Base-by-base conservation (phyloP, 2,329 filamentous ascomycete species). In the Coniochaeta hoffmannii region DNA sequence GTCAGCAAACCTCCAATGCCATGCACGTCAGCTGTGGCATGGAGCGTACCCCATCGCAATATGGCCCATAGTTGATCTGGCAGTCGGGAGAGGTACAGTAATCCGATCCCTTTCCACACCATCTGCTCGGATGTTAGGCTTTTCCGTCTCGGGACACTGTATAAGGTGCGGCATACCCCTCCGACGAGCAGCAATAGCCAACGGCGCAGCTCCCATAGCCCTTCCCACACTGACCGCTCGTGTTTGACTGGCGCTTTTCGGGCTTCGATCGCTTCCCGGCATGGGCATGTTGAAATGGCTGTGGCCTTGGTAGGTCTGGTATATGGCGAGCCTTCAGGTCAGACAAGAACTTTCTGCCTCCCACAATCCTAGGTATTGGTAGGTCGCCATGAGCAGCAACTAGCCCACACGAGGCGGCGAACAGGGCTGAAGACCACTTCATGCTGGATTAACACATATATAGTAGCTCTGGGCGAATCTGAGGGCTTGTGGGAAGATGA, bases 1-100 rank as follows among this genome's bases (percentile, higher is more conserved):
- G 41, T 46, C 41, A 46, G 41, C 9, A 46, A 46, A 24, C n/a
- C 36, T 3, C 28, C 11, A 7, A 10, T 34, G 6, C n/a, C 6
- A 12, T 1, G 10, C 12, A n/a, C 6, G 19, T 36, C 4, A 5
- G 34, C 10, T n/a, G n/a, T n/a, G n/a, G n/a, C n/a, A n/a, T n/a
- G n/a, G n/a, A 35, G 6, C 60, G 22, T 59, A 65, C 63, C 10
- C 78, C 82, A 60, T 86, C 82, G 60, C 84, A 87, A 4, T 69
- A 76, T 19, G 82, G 74, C n/a, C 81, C 81, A 60, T 81, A 85
- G 60, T 77, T 69, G 62, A 85, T 80, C 64, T 82, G 76, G 63
- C 84, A 87, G 54, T 83, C 77, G 2, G 84, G 84, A 19, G 82
- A 77, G 30, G 75, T 74, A 68, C 84, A 87, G 67, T 84, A 83